Percentiles rank a stretch among this genome's conserved stretches.
phyloP scores from a whole-genome alignment of 768 basidiomycete genomes.

The Gyrodon lividus region DNA sequence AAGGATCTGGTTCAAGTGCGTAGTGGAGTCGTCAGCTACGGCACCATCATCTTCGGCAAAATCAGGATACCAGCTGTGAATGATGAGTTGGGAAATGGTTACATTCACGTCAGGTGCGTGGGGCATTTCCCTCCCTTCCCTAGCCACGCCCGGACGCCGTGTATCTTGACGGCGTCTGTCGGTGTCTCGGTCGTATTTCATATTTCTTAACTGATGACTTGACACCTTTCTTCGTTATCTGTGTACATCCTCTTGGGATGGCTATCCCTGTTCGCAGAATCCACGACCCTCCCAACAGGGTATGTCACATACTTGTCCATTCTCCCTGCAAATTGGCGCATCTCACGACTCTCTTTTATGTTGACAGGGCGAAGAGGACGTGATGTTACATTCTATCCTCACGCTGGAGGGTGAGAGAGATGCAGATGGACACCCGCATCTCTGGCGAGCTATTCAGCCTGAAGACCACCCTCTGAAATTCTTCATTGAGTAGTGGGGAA shows the following conservation, averaged over 20 bases:
- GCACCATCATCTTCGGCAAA: slow-evolving; percentile 74
- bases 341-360: slow-evolving; percentile 10
- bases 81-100: slow-evolving; percentile 62
- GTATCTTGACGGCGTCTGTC: slow-evolving; percentile 7
- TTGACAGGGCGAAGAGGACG: slow-evolving; percentile 59
- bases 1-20: slow-evolving; percentile 45
- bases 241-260: background rate
- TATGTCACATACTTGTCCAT: slow-evolving; percentile 28
- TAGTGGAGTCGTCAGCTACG: slow-evolving; percentile 61
- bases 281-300: slow-evolving; percentile 73
- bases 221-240: slow-evolving; percentile 7
- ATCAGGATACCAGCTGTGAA: slow-evolving; percentile 66
- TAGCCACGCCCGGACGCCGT: slow-evolving; percentile 3
- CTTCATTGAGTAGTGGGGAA: slow-evolving; percentile 21
- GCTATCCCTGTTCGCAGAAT: slow-evolving; percentile 45
- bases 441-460: slow-evolving; percentile 67
- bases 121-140: background rate
- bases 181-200: slow-evolving; percentile 5
- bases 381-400: slow-evolving; percentile 70
- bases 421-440: slow-evolving; percentile 47
- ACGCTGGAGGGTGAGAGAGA: slow-evolving; percentile 55
- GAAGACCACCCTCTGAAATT: slow-evolving; percentile 48
- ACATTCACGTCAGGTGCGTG: slow-evolving; percentile 66
- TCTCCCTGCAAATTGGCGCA: background rate
- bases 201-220: slow-evolving; percentile 10